phyloP scores from a whole-genome alignment of 805 yeast species.

The Metschnikowia drakensbergensis region DNA sequence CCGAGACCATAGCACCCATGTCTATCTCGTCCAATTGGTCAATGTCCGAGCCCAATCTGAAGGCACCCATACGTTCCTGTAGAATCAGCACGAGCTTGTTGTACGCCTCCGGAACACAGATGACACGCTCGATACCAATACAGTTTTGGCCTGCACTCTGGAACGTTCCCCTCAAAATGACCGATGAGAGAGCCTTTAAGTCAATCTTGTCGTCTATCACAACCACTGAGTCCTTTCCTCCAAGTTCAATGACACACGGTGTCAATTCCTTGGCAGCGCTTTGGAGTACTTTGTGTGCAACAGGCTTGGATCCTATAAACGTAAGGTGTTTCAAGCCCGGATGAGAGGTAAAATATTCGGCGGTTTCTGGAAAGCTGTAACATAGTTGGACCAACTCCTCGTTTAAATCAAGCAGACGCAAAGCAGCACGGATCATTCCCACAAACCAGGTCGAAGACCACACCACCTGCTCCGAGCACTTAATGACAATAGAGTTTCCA shows the following conservation, averaged over 20 bases:
- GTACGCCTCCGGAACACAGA: slow-evolving; percentile 71
- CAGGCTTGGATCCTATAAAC: slow-evolving; percentile 93
- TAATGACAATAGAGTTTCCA: slow-evolving; percentile 87
- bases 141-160: slow-evolving; percentile 98
- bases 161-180: slow-evolving; percentile 90
- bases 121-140: slow-evolving; percentile 93
- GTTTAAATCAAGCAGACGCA: slow-evolving; percentile 69
- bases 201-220: slow-evolving; percentile 78
- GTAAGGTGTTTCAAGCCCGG: slow-evolving; percentile 83
- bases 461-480: slow-evolving; percentile 93
- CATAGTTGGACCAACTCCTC: slow-evolving; percentile 84
- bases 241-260: slow-evolving; percentile 93
- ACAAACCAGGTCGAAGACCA: slow-evolving; percentile 89
- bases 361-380: slow-evolving; percentile 85
- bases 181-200: slow-evolving; percentile 53
- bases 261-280: slow-evolving; percentile 86
- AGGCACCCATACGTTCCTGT: slow-evolving; percentile 49
- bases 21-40: slow-evolving; percentile 89
- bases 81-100: slow-evolving; percentile 56
- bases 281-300: slow-evolving; percentile 80
- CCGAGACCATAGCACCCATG: slow-evolving; percentile 93
- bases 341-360: slow-evolving; percentile 81
- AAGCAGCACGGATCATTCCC: slow-evolving; percentile 64
- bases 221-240: slow-evolving; percentile 92
- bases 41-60: slow-evolving; percentile 85